Percentiles rank a stretch among this genome's conserved stretches.
Evolutionary conservation across 1,139 yeast genomes (phyloP).

Genomic region (Taphrina populina): DNA sequence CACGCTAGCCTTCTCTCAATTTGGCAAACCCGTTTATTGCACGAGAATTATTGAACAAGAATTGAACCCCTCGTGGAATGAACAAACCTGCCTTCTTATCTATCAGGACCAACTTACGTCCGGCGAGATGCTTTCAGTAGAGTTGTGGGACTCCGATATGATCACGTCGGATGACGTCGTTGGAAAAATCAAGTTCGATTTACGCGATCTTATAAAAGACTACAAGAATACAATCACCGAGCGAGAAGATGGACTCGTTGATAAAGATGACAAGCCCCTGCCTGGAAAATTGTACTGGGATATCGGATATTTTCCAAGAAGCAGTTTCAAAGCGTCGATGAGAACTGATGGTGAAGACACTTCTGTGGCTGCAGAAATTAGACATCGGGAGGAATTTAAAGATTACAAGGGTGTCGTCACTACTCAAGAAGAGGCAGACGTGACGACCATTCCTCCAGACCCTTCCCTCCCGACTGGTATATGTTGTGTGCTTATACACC

Average conservation of each 20-base stretch:
- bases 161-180: constrained; percentile 34
- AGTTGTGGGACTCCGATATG: constrained; percentile 34
- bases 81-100: constrained; percentile 29
- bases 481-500: constrained; percentile 27
- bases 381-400: constrained; percentile 26
- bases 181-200: constrained; percentile 30
- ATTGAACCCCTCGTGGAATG: constrained; percentile 34
- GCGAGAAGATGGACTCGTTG: constrained; percentile 26
- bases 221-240: constrained; percentile 14
- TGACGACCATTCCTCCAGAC: constrained; percentile 33
- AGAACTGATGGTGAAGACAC: constrained; percentile 31
- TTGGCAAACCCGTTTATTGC: constrained; percentile 34
- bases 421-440: constrained; percentile 31
- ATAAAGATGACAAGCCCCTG: constrained; percentile 22
- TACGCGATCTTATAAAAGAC: constrained; percentile 28
- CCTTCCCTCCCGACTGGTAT: constrained; percentile 34
- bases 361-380: constrained; percentile 19
- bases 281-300: constrained; percentile 33
- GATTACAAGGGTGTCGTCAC: constrained; percentile 30
- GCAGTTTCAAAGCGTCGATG: constrained; percentile 24
- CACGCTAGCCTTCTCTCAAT: constrained; percentile 31
- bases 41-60: constrained; percentile 34
- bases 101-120: constrained; percentile 35
- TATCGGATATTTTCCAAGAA: constrained; percentile 31
- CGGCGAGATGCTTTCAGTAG: constrained; percentile 33